Percentiles rank a stretch among this genome's conserved stretches.
Conservation (phyloP, 768 basidiomycete genomes). For the Mycena filopes region DNA sequence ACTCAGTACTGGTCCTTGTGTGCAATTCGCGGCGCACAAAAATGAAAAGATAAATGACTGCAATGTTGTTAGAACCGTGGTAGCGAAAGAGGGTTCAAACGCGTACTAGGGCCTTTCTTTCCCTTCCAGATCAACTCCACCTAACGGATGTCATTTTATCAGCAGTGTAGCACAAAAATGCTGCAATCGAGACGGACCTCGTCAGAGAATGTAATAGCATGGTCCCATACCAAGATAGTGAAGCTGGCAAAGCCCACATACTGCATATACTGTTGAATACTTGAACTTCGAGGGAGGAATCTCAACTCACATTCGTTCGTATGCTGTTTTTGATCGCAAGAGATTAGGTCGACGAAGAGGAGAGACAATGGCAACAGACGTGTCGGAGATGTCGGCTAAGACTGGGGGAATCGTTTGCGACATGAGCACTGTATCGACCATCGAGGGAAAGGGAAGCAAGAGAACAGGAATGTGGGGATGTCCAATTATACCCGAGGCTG, state of each 20-base stretch:
- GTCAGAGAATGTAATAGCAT: constrained; percentile 46
- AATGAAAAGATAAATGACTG: constrained; percentile 48
- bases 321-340: constrained; percentile 22
- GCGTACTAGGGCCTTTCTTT: constrained; percentile 43
- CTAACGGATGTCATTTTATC: constrained; percentile 9
- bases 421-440: constrained; percentile 2
- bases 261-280: constrained; percentile 31
- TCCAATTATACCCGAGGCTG: constrained; percentile 10
- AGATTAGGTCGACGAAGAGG: background rate
- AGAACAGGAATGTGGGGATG: constrained; percentile 12
- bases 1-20: background rate
- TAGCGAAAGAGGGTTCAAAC: background rate
- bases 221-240: constrained; percentile 49
- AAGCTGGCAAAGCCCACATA: constrained; percentile 46
- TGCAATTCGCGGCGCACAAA: constrained; percentile 42
- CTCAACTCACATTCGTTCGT: constrained; percentile 28
- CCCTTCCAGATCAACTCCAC: constrained; percentile 49
- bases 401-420: constrained; percentile 11
- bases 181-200: constrained; percentile 29
- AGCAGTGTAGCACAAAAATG: background rate
- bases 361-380: constrained; percentile 10
- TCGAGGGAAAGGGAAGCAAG: background rate
- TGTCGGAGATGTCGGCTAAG: constrained; percentile 22
- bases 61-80: background rate
- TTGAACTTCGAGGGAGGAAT: background rate